These are phyloP conservation scores for Sclerotinia glacialis DNA, from an alignment of 2,329 filamentous ascomycete genomes.

Conservation along the genomic window DNA sequence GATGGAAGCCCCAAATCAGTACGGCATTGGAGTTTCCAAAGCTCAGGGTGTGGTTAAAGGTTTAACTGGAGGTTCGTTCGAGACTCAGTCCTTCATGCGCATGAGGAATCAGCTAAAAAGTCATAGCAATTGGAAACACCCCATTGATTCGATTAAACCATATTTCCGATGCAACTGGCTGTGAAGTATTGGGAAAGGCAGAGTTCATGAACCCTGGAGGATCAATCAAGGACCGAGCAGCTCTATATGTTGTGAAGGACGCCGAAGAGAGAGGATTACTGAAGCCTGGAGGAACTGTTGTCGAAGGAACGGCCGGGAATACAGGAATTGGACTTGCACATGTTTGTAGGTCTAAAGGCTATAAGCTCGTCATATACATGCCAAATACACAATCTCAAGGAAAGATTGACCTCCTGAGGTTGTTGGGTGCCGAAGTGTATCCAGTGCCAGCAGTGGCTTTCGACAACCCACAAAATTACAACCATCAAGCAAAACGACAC, in stretches of 20 bases:
- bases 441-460: conserved; percentile 94
- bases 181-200: conserved; percentile 91
- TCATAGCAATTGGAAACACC: conserved; percentile 89
- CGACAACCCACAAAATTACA: conserved; percentile 95
- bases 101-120: conserved; percentile 24
- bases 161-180: conserved; percentile 86
- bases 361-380: conserved; percentile 99
- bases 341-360: conserved; percentile 87
- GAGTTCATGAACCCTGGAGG: conserved; percentile 99
- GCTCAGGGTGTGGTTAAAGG: conserved; percentile 65
- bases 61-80: conserved; percentile 60
- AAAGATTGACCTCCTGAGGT: conserved; percentile 88
- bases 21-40: conserved; percentile 61
- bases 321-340: conserved; percentile 97
- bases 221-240: conserved; percentile 92
- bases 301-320: conserved; percentile 96
- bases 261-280: conserved; percentile 86
- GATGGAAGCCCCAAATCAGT: conserved; percentile 50
- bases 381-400: conserved; percentile 97
- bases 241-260: conserved; percentile 88
- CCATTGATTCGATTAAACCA: conserved; percentile 86
- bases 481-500: conserved; percentile 89
- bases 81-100: neutral
- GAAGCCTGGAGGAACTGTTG: conserved; percentile 82
- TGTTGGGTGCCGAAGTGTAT: conserved; percentile 92